These are phyloP conservation scores for Begonia fuchsioides DNA, from an alignment of 306 rosid genomes.

Conservation along the genomic window DNA sequence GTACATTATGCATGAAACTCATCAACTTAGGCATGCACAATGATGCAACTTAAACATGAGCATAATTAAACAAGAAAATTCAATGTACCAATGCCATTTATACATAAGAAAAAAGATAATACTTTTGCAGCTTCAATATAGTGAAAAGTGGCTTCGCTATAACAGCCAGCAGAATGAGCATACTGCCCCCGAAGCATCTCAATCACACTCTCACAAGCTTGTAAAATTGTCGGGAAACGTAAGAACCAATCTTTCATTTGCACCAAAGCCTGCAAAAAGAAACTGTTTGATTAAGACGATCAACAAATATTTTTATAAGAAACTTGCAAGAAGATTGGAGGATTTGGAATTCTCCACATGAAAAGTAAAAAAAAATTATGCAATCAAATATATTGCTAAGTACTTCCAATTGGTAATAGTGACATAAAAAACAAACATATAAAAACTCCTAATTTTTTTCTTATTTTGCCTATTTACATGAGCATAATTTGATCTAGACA, in stretches of 20 bases:
- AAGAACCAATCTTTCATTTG: constrained; percentile 82
- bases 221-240: constrained; percentile 92
- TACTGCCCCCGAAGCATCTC: constrained; percentile 97
- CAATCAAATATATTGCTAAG: no score
- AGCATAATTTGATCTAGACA: no score
- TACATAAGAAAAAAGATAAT: constrained; percentile 5
- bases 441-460: no score
- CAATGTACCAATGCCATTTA: neutral
- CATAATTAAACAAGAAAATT: constrained; percentile 9
- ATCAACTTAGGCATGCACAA: constrained; percentile 8
- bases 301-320: no score
- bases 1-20: constrained; percentile 2
- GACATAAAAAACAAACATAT: no score
- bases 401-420: no score
- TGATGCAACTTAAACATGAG: neutral
- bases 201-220: constrained; percentile 78
- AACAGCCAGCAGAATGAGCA: constrained; percentile 88
- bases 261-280: constrained; percentile 61
- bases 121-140: constrained; percentile 85
- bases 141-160: constrained; percentile 71
- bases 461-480: no score
- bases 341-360: no score
- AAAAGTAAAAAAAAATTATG: no score
- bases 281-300: no score
- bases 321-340: no score